Evolutionary conservation across 345 rosid genomes (phyloP), one percentile per base, ranked within the genome.

Genomic region (Cardamine chenopodiifolia): DNA sequence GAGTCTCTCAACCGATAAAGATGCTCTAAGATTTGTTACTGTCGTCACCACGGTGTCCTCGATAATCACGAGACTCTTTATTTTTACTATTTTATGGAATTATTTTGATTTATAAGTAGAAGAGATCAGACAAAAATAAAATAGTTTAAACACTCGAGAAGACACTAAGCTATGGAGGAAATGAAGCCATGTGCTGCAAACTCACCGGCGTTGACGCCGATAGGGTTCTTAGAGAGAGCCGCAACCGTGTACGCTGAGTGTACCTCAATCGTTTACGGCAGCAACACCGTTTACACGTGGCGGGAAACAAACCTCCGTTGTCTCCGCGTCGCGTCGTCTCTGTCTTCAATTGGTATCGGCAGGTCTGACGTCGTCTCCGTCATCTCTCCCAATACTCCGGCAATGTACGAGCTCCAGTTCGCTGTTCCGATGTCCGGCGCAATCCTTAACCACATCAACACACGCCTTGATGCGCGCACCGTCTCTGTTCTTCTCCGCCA

Each of bases 391-490:
- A 93, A 86, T 53, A 74, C 80, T 42, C 89, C 97, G 18, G 86
- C 88, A 72, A 90, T 89, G 93, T 89, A 93, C 74, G 98, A 93
- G 93, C 91, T 89, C 49, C 98, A 90, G 15, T 89, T 93, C 57
- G 92, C 95, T 15, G 88, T 90, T 6, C 97, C 97, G 39, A 84
- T 90, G 89, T 8, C 88, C 39, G 97, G 97, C 8, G 96, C 96
- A 13, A 45, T 93, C 66, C 90, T 90, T 70, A 90, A 90, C 85
- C 79, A 65, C 82, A 66, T 93, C 87, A 93, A 93, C 82, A 84
- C 86, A n/a, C 97, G 98, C 23, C 93, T 93, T 7, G 98, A 93
- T 59, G 79, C 90, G 3, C 87, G 91, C 35, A 89, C 92, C 0
- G 62, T 90, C 69, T 89, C 93, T 39, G 25, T 85, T 17, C 87